phyloP scores from a whole-genome alignment of 306 rosid genomes.

The Castanea mollissima region DNA sequence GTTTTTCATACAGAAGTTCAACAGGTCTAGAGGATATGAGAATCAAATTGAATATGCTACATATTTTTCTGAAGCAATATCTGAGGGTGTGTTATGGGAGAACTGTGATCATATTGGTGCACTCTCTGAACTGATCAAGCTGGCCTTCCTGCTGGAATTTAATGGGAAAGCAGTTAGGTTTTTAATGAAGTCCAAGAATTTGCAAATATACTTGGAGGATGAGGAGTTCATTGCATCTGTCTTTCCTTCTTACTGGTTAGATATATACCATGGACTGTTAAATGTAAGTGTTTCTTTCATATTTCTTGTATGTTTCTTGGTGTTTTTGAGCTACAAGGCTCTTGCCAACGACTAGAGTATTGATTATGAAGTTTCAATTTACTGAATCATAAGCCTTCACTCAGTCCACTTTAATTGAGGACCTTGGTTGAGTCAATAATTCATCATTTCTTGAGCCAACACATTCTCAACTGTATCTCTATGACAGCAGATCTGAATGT shows the following conservation, averaged over 20 bases:
- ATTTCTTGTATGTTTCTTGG: not conserved
- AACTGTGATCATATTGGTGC: constrained; percentile 40
- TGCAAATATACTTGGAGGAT: constrained; percentile 63
- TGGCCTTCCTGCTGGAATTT: constrained; percentile 52
- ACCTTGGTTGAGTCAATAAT: too few relatives aligned
- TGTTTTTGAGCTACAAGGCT: not conserved
- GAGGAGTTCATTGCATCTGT: constrained; percentile 44
- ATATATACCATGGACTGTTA: not conserved
- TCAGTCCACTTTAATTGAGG: too few relatives aligned
- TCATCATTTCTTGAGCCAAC: too few relatives aligned
- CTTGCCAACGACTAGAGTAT: too few relatives aligned
- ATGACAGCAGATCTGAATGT: too few relatives aligned
- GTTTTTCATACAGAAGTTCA: constrained; percentile 40
- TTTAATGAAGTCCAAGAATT: constrained; percentile 62
- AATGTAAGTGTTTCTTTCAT: not conserved
- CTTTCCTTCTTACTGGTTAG: constrained; percentile 30
- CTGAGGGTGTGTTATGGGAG: constrained; percentile 53
- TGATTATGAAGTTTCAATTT: too few relatives aligned
- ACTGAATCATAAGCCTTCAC: too few relatives aligned
- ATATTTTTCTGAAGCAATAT: constrained; percentile 55
- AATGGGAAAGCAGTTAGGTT: constrained; percentile 46
- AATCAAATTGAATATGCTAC: constrained; percentile 49
- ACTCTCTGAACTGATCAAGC: constrained; percentile 57
- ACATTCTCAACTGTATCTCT: too few relatives aligned
- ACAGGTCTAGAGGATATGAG: constrained; percentile 12